These are phyloP conservation scores for Fusarium solani-melongenae DNA, from an alignment of 2,329 filamentous ascomycete species.

Conservation along the genomic window DNA sequence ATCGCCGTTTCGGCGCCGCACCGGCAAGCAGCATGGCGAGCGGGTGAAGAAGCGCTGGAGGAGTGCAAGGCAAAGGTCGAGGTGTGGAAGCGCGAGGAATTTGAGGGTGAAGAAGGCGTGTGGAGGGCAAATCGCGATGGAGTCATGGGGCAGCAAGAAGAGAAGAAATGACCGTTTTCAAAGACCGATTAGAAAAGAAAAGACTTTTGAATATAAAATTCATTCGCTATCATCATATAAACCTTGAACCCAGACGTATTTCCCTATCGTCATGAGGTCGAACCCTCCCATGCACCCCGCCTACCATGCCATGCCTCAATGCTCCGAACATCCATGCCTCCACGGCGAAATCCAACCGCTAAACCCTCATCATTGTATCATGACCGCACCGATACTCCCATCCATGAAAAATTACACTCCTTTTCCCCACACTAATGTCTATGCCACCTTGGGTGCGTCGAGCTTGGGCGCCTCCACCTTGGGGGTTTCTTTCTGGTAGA, in stretches of 20 bases:
- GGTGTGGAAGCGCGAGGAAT: slow-evolving; percentile 95
- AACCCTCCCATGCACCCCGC: neutral
- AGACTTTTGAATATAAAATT: neutral
- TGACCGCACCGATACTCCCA: neutral
- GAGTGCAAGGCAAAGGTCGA: slow-evolving; percentile 88
- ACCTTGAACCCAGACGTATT: slow-evolving; percentile 10
- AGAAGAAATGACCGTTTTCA: neutral
- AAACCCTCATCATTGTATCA: slow-evolving; percentile 5
- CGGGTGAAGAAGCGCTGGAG: slow-evolving; percentile 90
- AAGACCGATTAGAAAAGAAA: neutral
- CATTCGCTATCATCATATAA: slow-evolving; percentile 9
- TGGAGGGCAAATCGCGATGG: slow-evolving; percentile 92
- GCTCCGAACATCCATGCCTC: slow-evolving; percentile 2
- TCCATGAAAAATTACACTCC: neutral
- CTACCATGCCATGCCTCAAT: neutral
- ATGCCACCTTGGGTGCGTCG: slow-evolving; percentile 1
- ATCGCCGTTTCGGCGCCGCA: slow-evolving; percentile 89
- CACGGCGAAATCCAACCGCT: slow-evolving; percentile 10
- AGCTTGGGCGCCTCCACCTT: neutral
- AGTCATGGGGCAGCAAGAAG: slow-evolving; percentile 62
- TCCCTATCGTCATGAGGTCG: neutral
- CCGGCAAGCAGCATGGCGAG: slow-evolving; percentile 85
- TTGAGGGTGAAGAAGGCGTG: slow-evolving; percentile 79
- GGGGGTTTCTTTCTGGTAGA: slow-evolving; percentile 44
- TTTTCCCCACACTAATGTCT: neutral